phyloP scores from a whole-genome alignment of 768 basidiomycete genomes.

The Chalciporus chontae region DNA sequence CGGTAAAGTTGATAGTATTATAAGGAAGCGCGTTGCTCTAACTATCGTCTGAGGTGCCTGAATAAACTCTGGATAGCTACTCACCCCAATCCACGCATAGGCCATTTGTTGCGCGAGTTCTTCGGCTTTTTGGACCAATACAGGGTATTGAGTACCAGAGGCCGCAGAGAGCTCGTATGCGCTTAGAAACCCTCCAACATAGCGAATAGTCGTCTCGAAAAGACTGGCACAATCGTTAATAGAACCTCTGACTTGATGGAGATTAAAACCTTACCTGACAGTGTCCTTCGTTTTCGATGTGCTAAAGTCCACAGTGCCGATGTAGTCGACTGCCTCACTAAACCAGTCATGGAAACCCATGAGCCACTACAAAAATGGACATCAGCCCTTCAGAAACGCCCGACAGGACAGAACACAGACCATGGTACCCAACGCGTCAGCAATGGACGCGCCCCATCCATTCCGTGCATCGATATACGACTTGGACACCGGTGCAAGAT shows the following conservation, averaged over 20 bases:
- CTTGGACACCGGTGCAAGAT: slow-evolving; percentile 48
- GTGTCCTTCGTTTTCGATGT: slow-evolving; percentile 40
- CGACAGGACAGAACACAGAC: slow-evolving; percentile 40
- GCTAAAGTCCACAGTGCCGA: slow-evolving; percentile 51
- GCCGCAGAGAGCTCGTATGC: slow-evolving; percentile 61
- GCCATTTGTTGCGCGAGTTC: slow-evolving; percentile 61
- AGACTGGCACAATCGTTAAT: slow-evolving; percentile 27
- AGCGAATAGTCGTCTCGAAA: slow-evolving; percentile 78
- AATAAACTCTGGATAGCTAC: slow-evolving; percentile 14
- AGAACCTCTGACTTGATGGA: too few relatives aligned
- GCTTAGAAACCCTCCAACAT: slow-evolving; percentile 61
- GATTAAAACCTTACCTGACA: slow-evolving; percentile 19
- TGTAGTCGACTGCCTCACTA: slow-evolving; percentile 50
- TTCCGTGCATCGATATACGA: slow-evolving; percentile 35
- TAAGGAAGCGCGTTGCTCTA: slow-evolving; percentile 40
- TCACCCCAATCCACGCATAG: slow-evolving; percentile 57
- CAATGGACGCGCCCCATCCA: slow-evolving; percentile 58
- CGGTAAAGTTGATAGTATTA: slow-evolving; percentile 35
- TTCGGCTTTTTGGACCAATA: slow-evolving; percentile 58
- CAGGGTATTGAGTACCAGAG: slow-evolving; percentile 36
- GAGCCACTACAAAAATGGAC: slow-evolving; percentile 39
- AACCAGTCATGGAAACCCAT: slow-evolving; percentile 62
- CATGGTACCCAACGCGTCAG: slow-evolving; percentile 62
- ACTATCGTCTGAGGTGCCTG: neutral
- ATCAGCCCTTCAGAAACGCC: too few relatives aligned